These are phyloP conservation scores for Tolypocladium endophyticum DNA, from an alignment of 2,329 filamentous ascomycete species.

Conservation along the genomic window DNA sequence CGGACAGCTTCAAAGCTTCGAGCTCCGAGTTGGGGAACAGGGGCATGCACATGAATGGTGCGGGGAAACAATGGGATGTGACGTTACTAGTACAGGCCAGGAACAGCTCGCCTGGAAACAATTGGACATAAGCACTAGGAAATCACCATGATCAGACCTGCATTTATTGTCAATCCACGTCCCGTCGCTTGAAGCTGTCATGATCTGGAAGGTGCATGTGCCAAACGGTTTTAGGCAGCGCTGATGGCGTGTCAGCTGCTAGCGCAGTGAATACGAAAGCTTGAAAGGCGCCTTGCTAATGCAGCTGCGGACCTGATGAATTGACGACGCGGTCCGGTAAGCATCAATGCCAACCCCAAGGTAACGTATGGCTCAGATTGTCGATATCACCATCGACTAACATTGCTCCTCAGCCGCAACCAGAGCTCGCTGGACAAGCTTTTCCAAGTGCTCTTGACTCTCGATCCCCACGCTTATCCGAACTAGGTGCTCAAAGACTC, in stretches of 20 bases:
- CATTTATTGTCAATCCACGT: neutral
- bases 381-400: neutral
- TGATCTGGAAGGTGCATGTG: neutral
- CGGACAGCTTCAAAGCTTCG: neutral
- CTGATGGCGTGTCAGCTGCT: neutral
- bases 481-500: conserved; percentile 27
- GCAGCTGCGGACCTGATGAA: neutral
- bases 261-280: neutral
- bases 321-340: neutral
- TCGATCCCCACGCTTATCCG: conserved; percentile 35
- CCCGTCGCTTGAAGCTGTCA: neutral
- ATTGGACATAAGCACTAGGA: neutral
- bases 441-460: conserved; percentile 6
- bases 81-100: neutral
- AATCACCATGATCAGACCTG: neutral
- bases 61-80: neutral
- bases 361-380: neutral
- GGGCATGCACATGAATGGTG: neutral
- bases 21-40: neutral
- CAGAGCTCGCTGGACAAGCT: neutral
- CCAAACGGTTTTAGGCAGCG: neutral
- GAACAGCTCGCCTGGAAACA: neutral
- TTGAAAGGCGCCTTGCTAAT: neutral
- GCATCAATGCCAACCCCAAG: neutral
- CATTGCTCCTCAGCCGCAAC: neutral